Conservation (phyloP, 1,284 basidiomycete genomes). For the Vanrija sp. region DNA sequence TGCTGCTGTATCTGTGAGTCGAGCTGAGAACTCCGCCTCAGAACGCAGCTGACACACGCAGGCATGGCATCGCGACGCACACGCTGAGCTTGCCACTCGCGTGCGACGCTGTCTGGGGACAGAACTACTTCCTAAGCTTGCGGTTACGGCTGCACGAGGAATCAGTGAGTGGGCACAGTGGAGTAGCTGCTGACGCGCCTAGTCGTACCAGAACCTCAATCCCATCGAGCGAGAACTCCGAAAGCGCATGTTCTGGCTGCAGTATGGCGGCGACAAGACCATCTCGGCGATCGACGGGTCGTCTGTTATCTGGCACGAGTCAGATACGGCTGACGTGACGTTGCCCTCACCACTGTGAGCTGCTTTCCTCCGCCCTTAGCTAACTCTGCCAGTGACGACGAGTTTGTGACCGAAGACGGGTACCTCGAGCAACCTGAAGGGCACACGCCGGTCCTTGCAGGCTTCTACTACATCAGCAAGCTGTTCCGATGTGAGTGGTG, state of each 20-base stretch:
- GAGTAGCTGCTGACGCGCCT: neutral
- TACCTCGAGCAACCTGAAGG: slow-evolving; percentile 76
- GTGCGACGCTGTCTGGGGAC: slow-evolving; percentile 1
- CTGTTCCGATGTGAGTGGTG: slow-evolving; percentile 56
- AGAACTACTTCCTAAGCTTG: slow-evolving; percentile 14
- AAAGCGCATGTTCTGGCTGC: slow-evolving; percentile 75
- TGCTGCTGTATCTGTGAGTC: slow-evolving; percentile 16
- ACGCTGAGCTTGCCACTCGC: slow-evolving; percentile 6
- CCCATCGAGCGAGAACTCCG: slow-evolving; percentile 79
- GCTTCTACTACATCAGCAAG: slow-evolving; percentile 77
- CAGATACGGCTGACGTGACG: slow-evolving; percentile 58
- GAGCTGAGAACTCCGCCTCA: no score
- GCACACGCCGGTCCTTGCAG: slow-evolving; percentile 74
- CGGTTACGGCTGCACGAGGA: slow-evolving; percentile 76
- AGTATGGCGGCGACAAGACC: slow-evolving; percentile 84
- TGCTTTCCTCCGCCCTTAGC: neutral
- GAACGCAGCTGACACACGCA: no score
- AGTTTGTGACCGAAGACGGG: slow-evolving; percentile 65
- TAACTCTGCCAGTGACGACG: slow-evolving; percentile 37
- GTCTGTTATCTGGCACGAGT: slow-evolving; percentile 74
- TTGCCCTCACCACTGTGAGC: slow-evolving; percentile 35
- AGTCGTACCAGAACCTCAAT: slow-evolving; percentile 17
- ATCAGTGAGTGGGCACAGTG: slow-evolving; percentile 5
- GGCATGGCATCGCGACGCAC: slow-evolving; percentile 7
- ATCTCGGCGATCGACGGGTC: slow-evolving; percentile 70